Base-by-base conservation (phyloP, 164 flowering plant species). In the Liquidambar formosana region DNA sequence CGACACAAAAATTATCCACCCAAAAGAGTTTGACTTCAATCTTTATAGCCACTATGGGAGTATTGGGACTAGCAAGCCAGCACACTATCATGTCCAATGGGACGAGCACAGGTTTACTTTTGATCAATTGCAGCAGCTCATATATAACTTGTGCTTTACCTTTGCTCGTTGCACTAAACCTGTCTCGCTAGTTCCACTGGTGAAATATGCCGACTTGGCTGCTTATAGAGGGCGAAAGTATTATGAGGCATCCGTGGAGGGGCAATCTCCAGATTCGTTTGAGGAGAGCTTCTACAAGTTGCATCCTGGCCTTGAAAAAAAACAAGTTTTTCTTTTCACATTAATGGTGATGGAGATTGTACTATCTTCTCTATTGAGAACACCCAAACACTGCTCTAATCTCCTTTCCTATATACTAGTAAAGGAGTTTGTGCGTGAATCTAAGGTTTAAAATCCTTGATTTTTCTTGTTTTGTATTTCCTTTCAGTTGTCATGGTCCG, bases 141-240 rank as follows among this genome's bases (percentile, higher is more conserved):
- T 91, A n/a, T 89, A 91, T 60, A 61, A 79, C 71, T 47, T 91
- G 79, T 93, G 98, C 69, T 93, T 85, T 76, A 93, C 92, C 9
- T 90, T 83, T 83, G 85, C 91, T 19, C 81, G 96, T 1, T 93
- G 94, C 85, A 89, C 93, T 5, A 90, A 89, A 52, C 90, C 96
- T 0, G 89, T 93, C 1, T 89, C 94, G 0, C 75, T 90, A 47
- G 93, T 90, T 19, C 88, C 96, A 3, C 98, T 93, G 0, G 93
- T 91, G 44, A 88, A 88, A 76, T 93, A 87, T 72, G 96, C 96
- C 0, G 93, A 93, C 48, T 78, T 89, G 41, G 91, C 65, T 26
- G 98, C 98, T 3, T 90, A 83, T 22, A 77, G 98, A 61, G 94
- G 91, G 8, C 74, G 92, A 27, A 57, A 81, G 48, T 90, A 88